Base-by-base conservation (phyloP, 305 asterid genomes). In the Solanum aculeatissimum region DNA sequence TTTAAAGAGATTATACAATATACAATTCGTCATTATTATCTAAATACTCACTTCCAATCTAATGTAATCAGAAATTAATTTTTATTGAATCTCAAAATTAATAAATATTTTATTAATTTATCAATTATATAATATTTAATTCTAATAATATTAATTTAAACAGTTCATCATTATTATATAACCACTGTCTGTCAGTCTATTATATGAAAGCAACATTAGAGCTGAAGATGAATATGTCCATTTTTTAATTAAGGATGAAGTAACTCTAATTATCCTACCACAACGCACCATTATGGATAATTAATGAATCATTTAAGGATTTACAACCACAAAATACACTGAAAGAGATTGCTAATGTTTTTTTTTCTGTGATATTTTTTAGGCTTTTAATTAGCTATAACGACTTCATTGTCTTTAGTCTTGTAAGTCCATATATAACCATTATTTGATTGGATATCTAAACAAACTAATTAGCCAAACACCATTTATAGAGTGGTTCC, bases 171-270 rank as follows among this genome's bases (percentile, higher is more conserved):
- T n/a, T n/a, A n/a, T n/a, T 53, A 53, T 53, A 10, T 53, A 53
- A 7, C 55, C 42, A 40, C 1, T 6, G 11, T 7, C 32, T 21
- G 55, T 9, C 57, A 0, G 21, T 21, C 32, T 43, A 71, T n/a
- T 71, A 13, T 7, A 71, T 71, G 80, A 71, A 71, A 71, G 80
- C 80, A 43, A 71, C 80, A 21, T 49, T 15, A 43, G 7, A 71
- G 80, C 80, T 23, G 38, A 42, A 43, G 21, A 43, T 11, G 4
- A 3, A n/a, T n/a, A n/a, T n/a, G n/a, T n/a, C n/a, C n/a, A n/a
- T n/a, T 0, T 21, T 60, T 1, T 60, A 0, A 23, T 23, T 23
- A 60, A 23, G 0, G 0, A 60, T 0, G 0, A 0, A 60, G 15
- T 12, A 12, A 62, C 9, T 58, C 1, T 23, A 62, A 25, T 60